Base-by-base conservation (phyloP, 306 rosid species). In the Castanospermum australe region DNA sequence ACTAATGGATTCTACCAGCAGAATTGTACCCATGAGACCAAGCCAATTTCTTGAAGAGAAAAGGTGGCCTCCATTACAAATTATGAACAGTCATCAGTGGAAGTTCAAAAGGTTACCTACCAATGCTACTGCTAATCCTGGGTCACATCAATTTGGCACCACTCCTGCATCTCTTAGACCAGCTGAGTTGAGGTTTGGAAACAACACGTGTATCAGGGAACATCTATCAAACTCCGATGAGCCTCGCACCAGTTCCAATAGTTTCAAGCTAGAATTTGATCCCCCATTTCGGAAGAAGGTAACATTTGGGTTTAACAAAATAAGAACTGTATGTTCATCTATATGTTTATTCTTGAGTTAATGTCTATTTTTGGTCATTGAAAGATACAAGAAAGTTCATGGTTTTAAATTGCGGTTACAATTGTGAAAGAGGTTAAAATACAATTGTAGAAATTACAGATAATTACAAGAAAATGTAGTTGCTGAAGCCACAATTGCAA, bases 221-320 rank as follows among this genome's bases (percentile, higher is more conserved):
- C 20, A 60, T 64, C 84, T 59, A 56, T 75, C 87, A 54, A 86
- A 45, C 57, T 24, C 82, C 12, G 48, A 78, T 13, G 64, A 75
- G 22, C 38, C 79, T 54, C n/a, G 21, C 42, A 35, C 59, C 52
- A 33, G 21, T 59, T 76, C 87, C 55, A 25, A 54, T 75, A 24
- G 10, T 62, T 79, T 48, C 24, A 79, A 74, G 75, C 73, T 75
- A 2, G 80, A 87, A 44, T 85, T 79, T 60, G 79, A 81, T 36
- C 82, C 84, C 24, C 87, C 89, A 10, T 88, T 83, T 63, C 76
- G 87, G 83, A 82, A 86, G 47, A 80, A 85, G 89, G 89, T 86
- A 84, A 56, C 55, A 36, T 72, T 61, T 13, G 28, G 52, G 20
- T 21, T 48, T 6, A 30, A 18, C 22, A 47, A 17, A 66, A 28